A percentile compares a stretch with the other conserved stretches of the same genome.
Conservation (phyloP, 108 stramenopile species). For the Fistulifera solaris region DNA sequence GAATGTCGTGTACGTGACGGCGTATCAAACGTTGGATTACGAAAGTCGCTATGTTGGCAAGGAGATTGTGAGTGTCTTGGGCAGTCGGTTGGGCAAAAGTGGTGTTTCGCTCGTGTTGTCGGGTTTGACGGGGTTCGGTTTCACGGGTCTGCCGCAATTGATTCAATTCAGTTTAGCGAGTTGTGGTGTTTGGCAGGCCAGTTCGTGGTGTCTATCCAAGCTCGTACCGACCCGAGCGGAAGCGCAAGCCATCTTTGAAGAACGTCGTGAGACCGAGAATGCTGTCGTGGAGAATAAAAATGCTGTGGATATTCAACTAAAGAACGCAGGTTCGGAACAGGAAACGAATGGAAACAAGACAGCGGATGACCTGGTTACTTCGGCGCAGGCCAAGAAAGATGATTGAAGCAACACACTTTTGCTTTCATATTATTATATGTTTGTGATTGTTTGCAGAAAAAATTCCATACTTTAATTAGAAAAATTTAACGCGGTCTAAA, state of each 20-base stretch:
- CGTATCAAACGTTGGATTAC: conserved; percentile 74
- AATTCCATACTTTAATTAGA: too few relatives aligned
- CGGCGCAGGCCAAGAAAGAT: too few relatives aligned
- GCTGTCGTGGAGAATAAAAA: not conserved
- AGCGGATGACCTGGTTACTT: too few relatives aligned
- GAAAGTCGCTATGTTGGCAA: conserved; percentile 70
- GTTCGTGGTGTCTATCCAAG: conserved; percentile 62
- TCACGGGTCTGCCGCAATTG: conserved; percentile 40
- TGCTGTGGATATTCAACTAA: too few relatives aligned
- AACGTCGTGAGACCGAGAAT: not conserved
- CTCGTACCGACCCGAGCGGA: conserved; percentile 66
- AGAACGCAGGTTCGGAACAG: too few relatives aligned
- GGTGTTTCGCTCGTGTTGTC: conserved; percentile 60
- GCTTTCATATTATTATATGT: too few relatives aligned
- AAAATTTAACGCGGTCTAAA: too few relatives aligned
- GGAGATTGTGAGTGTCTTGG: conserved; percentile 84
- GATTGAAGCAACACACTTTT: too few relatives aligned
- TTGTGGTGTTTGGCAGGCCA: conserved; percentile 40
- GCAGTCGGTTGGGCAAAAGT: conserved; percentile 76
- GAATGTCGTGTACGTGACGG: conserved; percentile 60
- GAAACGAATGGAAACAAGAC: too few relatives aligned
- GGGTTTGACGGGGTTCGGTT: conserved; percentile 48
- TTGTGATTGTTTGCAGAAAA: too few relatives aligned
- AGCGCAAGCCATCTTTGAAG: conserved; percentile 32
- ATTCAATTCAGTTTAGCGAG: conserved; percentile 51